Evolutionary conservation across 345 rosid genomes (phyloP), one percentile per base, ranked within the genome.

Genomic region (Abelmoschus esculentus): DNA sequence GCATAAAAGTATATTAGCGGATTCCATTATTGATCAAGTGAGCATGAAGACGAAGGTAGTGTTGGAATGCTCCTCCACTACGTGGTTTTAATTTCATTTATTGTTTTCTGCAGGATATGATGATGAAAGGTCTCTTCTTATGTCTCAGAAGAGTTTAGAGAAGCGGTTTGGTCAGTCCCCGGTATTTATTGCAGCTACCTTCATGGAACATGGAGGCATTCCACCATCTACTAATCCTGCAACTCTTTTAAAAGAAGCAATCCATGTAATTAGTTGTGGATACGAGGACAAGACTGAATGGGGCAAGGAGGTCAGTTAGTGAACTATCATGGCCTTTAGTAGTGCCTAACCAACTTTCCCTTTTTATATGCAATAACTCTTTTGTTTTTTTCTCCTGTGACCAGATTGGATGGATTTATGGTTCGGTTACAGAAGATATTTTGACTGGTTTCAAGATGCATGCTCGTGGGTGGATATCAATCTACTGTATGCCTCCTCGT

Each of bases 101-200:
- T 61, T 70, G 0, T 74, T 15, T 72, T 84, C 74, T 82, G 82
- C 84, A 96, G 99, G 98, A 74, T 96, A 96, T 82, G 99, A 96
- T 73, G 98, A 96, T 61, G 98, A 96, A 83, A 89, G 97, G 80
- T 86, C 97, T 46, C 96, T 91, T 72, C 89, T 89, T n/a, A 92
- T 96, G 99, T 87, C 98, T 68, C 99, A 96, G 78, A 96, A 82
- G 89, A 87, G 97, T 69, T 74, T 96, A 61, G 99, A 96, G 82
- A 96, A 96, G 90, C 92, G 99, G 72, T 96, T 96, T 66, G 99
- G 99, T 77, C 99, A 96, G 75, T 96, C 99, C 0, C 96, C 99
- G 0, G 99, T 96, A 62, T 92, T 96, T 69, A 96, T 96, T 77
- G 92, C 99, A 0, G 99, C 99, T 42, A 96, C 99, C 63, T 90